phyloP scores from a whole-genome alignment of 1,284 basidiomycete species.

The Ganoderma leucocontextum region DNA sequence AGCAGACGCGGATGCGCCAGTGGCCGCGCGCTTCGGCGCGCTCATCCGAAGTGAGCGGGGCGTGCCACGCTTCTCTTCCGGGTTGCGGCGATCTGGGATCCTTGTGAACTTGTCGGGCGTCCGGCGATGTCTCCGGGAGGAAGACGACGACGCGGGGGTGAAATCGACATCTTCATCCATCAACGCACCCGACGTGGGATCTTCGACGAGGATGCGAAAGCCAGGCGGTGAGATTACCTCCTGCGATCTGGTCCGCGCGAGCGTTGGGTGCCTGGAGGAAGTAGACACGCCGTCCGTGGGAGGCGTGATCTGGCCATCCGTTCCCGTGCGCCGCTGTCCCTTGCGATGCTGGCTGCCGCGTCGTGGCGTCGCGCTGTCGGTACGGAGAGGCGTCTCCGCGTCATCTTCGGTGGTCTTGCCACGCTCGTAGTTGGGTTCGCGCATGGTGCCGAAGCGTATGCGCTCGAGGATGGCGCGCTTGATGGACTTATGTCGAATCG shows the following conservation, averaged over 20 bases:
- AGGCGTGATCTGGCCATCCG: conserved; percentile 10
- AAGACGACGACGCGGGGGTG: conserved; percentile 32
- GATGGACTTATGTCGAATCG: conserved; percentile 43
- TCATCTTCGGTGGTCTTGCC: conserved; percentile 20
- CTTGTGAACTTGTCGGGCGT: conserved; percentile 42
- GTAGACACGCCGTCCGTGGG: conserved; percentile 13
- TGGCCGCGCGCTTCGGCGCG: conserved; percentile 8
- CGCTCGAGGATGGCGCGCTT: conserved; percentile 44
- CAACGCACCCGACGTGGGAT: conserved; percentile 35
- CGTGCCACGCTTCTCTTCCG: conserved; percentile 3
- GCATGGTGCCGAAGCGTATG: conserved; percentile 37
- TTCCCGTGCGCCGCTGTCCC: conserved; percentile 21
- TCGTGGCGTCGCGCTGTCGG: not conserved
- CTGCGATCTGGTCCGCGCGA: conserved; percentile 20
- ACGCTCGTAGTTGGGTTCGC: conserved; percentile 19
- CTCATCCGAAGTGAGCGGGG: not conserved
- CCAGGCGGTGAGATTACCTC: conserved; percentile 34
- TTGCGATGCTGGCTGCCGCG: conserved; percentile 23
- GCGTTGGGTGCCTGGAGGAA: conserved; percentile 20
- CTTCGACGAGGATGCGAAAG: conserved; percentile 46
- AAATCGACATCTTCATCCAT: conserved; percentile 21
- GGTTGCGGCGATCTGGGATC: conserved; percentile 38
- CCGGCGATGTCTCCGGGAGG: conserved; percentile 19
- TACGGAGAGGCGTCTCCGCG: not conserved
- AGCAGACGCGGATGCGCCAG: not conserved